Evolutionary conservation across 106 monocot species (phyloP), one percentile per base, ranked within the genome.

Genomic region (Dendrobium nobile): DNA sequence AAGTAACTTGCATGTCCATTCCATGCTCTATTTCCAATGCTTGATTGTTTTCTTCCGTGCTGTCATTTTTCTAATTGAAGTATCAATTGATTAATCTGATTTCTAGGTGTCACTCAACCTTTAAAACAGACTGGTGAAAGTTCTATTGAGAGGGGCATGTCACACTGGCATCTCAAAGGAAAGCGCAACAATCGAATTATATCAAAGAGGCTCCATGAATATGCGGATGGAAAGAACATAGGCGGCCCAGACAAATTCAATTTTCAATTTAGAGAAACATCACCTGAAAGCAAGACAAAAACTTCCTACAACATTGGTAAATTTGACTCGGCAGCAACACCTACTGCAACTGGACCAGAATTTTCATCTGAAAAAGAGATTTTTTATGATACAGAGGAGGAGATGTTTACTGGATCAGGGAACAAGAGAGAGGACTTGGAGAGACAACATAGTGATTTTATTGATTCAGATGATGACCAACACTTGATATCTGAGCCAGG

Each of bases 111-210:
- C 48, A 41, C 76, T 10, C 76, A 76, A 19, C 48, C 48, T 48
- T 27, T 26, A 3, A 22, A 47, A 76, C 76, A 24, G 22, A 47
- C 24, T 4, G 47, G 48, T 15, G 24, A 76, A 48, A 73, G 41
- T 59, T 40, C 47, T 56, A 27, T 75, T 77, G 90, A 85, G 7
- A 27, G 44, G 10, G 85, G 88, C 42, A 85, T 95, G 22, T 92
- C 89, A 26, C 89, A 85, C 72, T 95, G 95, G 95, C 88, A 90
- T 80, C 82, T 92, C 79, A 95, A 95, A 82, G 90, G 95, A 22
- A 95, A 90, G 78, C 91, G 95, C 79, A 92, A 95, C 65, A 87
- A 42, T 31, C 84, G 96, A 31, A 88, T 80, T 77, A 31, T 83
- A 54, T n/a, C 80, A 1, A 95, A 85, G 86, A 84, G 81, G 48